Conservation (phyloP, 495 filamentous ascomycete genomes). For the Penicillium steckii region DNA sequence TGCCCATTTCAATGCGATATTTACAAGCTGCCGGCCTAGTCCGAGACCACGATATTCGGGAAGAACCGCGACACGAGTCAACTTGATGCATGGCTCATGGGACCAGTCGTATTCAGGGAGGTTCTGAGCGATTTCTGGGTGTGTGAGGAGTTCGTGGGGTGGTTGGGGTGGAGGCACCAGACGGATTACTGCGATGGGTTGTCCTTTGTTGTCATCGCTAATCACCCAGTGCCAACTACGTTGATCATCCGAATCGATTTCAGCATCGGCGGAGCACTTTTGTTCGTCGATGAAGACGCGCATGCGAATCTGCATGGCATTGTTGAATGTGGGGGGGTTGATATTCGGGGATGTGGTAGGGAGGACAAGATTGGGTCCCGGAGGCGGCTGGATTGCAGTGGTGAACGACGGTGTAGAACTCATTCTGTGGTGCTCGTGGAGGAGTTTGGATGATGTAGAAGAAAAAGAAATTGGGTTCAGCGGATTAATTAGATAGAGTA, state of each 20-base stretch:
- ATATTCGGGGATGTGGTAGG: conserved; percentile 22
- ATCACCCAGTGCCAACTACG: conserved; percentile 81
- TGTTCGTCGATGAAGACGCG: conserved; percentile 81
- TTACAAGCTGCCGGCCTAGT: conserved; percentile 61
- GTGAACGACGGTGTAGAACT: neutral
- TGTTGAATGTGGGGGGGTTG: conserved; percentile 61
- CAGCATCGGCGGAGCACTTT: conserved; percentile 59
- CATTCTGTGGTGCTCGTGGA: conserved; percentile 2
- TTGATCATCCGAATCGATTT: conserved; percentile 77
- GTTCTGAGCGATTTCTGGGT: neutral
- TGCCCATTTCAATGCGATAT: conserved; percentile 62
- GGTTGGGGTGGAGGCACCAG: conserved; percentile 75
- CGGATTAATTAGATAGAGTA: too few species aligned
- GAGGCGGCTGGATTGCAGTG: conserved; percentile 26
- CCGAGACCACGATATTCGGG: conserved; percentile 60
- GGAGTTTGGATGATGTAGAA: too few species aligned
- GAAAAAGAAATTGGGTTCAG: too few species aligned
- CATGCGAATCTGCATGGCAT: conserved; percentile 76
- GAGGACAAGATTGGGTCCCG: conserved; percentile 18
- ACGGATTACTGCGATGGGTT: conserved; percentile 65
- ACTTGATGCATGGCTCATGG: conserved; percentile 73
- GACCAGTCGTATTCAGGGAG: conserved; percentile 19
- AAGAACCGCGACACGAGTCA: conserved; percentile 72
- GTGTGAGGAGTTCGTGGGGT: conserved; percentile 49
- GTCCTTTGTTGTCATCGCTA: conserved; percentile 39